phyloP scores from a whole-genome alignment of 306 rosid genomes.

The Luffa aegyptiaca region DNA sequence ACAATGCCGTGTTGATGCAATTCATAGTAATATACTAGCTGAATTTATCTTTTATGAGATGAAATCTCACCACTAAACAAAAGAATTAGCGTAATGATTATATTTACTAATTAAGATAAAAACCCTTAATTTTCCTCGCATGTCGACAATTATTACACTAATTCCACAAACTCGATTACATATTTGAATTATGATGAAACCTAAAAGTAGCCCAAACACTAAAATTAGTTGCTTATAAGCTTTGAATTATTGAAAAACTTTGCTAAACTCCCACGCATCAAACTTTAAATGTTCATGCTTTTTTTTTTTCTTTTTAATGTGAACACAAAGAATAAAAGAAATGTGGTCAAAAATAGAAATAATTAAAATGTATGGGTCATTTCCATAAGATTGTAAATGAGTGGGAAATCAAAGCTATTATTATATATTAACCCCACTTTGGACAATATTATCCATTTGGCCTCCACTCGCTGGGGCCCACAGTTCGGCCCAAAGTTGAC shows the following conservation, averaged over 20 bases:
- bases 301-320: not conserved
- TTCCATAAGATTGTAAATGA: constrained; percentile 1
- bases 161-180: not conserved
- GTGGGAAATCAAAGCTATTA: constrained; percentile 7
- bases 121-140: not conserved
- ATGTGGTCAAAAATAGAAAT: not conserved
- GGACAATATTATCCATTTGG: not conserved
- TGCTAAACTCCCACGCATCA: constrained; percentile 7
- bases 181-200: not conserved
- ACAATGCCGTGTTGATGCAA: not conserved
- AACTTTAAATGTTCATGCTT: not conserved
- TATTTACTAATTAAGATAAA: not conserved
- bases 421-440: constrained; percentile 7
- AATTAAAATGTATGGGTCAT: constrained; percentile 2
- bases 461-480: constrained; percentile 3
- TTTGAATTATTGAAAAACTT: constrained; percentile 1
- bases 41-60: not conserved
- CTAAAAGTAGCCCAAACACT: not conserved
- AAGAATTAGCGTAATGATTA: not conserved
- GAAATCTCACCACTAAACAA: not conserved
- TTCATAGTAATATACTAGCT: not conserved
- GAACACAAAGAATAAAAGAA: not conserved
- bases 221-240: not conserved
- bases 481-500: not conserved
- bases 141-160: not conserved